A percentile compares a stretch with the other conserved stretches of the same genome.
These are phyloP conservation scores for Kurtzmaniella quercitrusa DNA, from an alignment of 1,139 yeast species.

Conservation along the genomic window DNA sequence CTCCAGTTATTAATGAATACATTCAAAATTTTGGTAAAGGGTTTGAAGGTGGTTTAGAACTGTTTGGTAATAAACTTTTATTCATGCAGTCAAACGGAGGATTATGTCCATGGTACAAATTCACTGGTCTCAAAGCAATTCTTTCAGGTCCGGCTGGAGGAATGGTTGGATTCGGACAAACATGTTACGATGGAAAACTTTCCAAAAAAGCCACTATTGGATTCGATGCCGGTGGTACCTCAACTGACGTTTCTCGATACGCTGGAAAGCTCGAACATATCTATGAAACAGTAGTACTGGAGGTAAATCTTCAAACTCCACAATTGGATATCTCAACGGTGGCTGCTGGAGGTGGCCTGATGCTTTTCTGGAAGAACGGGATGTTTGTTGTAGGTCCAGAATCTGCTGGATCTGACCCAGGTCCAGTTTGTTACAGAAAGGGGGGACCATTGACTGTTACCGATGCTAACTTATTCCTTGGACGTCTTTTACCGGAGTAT, in stretches of 20 bases:
- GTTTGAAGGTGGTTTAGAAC: conserved; percentile 41
- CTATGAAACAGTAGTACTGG: conserved; percentile 42
- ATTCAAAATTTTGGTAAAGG: conserved; percentile 37
- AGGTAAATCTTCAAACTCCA: conserved; percentile 42
- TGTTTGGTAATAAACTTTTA: conserved; percentile 39
- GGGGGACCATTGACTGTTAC: conserved; percentile 48
- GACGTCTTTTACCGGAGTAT: conserved; percentile 36
- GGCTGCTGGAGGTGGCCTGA: conserved; percentile 48
- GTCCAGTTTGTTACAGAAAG: conserved; percentile 44
- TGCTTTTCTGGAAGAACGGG: conserved; percentile 42
- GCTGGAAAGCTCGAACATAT: conserved; percentile 39
- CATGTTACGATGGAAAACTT: conserved; percentile 31
- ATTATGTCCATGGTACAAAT: conserved; percentile 45
- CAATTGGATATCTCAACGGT: conserved; percentile 45
- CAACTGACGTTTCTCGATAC: conserved; percentile 44
- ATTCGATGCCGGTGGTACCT: conserved; percentile 47
- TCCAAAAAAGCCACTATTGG: conserved; percentile 38
- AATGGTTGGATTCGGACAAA: conserved; percentile 46
- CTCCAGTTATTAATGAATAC: conserved; percentile 35
- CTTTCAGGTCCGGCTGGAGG: conserved; percentile 52
- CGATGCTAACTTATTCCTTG: conserved; percentile 42
- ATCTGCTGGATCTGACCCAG: conserved; percentile 46
- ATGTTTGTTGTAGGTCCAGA: conserved; percentile 48
- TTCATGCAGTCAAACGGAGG: conserved; percentile 52
- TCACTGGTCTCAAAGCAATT: conserved; percentile 45